Percentiles rank a stretch among this genome's conserved stretches.
phyloP scores from a whole-genome alignment of 768 basidiomycete genomes.

The Cystobasidium tubakii region DNA sequence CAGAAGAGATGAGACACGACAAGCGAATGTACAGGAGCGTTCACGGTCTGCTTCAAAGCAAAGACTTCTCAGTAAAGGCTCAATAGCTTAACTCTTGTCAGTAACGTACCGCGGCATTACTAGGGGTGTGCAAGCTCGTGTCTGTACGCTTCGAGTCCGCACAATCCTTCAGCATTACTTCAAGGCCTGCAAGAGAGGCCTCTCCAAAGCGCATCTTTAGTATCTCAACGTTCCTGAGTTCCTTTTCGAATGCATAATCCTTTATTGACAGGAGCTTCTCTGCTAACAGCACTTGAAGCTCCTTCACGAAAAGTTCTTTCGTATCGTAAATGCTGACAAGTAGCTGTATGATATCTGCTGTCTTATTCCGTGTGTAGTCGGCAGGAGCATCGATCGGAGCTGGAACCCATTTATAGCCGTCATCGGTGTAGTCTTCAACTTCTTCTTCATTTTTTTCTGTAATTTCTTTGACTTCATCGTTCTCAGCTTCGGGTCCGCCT shows the following conservation, averaged over 20 bases:
- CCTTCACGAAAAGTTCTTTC: slow-evolving; percentile 90
- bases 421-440: slow-evolving; percentile 57
- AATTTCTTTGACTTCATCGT: slow-evolving; percentile 53
- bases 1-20: slow-evolving; percentile 93
- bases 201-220: slow-evolving; percentile 95
- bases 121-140: slow-evolving; percentile 73
- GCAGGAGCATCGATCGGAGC: slow-evolving; percentile 92
- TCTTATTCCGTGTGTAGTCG: slow-evolving; percentile 88
- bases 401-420: slow-evolving; percentile 69
- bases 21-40: slow-evolving; percentile 65
- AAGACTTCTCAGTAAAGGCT: no score
- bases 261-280: slow-evolving; percentile 73
- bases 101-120: slow-evolving; percentile 38
- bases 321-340: slow-evolving; percentile 97
- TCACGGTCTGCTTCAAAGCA: not conserved
- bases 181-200: slow-evolving; percentile 82
- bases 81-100: no score
- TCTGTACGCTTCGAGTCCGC: slow-evolving; percentile 87
- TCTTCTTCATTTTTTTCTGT: slow-evolving; percentile 71
- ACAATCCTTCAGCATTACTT: slow-evolving; percentile 97
- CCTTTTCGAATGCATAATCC: slow-evolving; percentile 69
- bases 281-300: slow-evolving; percentile 84
- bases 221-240: slow-evolving; percentile 89
- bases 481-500: slow-evolving; percentile 27
- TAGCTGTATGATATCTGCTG: slow-evolving; percentile 89